Conservation (phyloP, 768 basidiomycete genomes). For the Xerocomellus dryophilus region DNA sequence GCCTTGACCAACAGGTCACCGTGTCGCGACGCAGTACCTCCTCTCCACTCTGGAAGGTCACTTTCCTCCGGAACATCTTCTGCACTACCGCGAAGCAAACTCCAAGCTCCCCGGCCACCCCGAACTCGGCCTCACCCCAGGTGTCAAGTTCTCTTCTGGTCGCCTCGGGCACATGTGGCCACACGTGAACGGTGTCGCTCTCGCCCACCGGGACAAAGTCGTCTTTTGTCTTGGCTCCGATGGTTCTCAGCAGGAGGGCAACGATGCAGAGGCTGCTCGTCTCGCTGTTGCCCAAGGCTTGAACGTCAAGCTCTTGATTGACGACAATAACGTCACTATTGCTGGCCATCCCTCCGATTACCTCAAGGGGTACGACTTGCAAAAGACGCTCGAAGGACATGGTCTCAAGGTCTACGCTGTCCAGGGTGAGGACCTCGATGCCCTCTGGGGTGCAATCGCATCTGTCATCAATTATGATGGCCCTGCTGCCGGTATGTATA, state of each 20-base stretch:
- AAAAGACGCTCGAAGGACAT: constrained; percentile 74
- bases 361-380: constrained; percentile 71
- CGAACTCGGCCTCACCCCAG: constrained; percentile 86
- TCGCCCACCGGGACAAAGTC: constrained; percentile 74
- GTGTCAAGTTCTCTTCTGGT: constrained; percentile 91
- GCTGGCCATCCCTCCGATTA: constrained; percentile 89
- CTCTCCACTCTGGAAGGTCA: constrained; percentile 74
- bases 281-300: constrained; percentile 80
- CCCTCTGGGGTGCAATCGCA: constrained; percentile 66
- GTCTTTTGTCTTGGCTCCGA: constrained; percentile 86
- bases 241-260: constrained; percentile 89
- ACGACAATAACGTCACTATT: constrained; percentile 91
- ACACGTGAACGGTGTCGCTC: constrained; percentile 77
- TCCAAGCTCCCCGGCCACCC: constrained; percentile 88
- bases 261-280: constrained; percentile 87
- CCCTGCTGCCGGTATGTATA: constrained; percentile 65
- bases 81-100: constrained; percentile 84
- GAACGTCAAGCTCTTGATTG: constrained; percentile 84
- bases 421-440: constrained; percentile 77
- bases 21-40: constrained; percentile 88
- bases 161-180: constrained; percentile 92
- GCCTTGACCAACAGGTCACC: constrained; percentile 56
- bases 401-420: constrained; percentile 74
- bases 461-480: constrained; percentile 59
- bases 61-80: constrained; percentile 68